A percentile compares a stretch with the other conserved stretches of the same genome.
phyloP scores from a whole-genome alignment of 805 yeast species.

The Kodamaea restingae region DNA sequence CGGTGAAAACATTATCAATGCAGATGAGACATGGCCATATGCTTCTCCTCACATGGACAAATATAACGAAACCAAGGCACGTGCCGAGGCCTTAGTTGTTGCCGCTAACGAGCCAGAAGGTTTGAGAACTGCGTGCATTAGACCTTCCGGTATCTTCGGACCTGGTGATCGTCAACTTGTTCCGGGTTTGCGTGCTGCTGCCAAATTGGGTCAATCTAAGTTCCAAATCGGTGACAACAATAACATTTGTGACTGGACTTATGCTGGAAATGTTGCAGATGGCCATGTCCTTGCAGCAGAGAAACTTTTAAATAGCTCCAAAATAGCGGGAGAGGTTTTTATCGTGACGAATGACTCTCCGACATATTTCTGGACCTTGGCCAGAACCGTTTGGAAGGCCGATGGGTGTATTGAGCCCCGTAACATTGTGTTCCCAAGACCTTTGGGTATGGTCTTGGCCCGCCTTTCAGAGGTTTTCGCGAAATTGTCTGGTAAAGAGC shows the following conservation, averaged over 20 bases:
- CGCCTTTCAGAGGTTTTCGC: slow-evolving; percentile 75
- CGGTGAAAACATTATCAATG: slow-evolving; percentile 89
- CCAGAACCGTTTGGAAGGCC: slow-evolving; percentile 95
- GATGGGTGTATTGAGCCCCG: slow-evolving; percentile 78
- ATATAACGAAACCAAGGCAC: slow-evolving; percentile 90
- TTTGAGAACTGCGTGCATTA: slow-evolving; percentile 74
- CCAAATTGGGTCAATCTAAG: slow-evolving; percentile 79
- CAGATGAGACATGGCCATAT: slow-evolving; percentile 91
- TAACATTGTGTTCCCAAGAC: slow-evolving; percentile 65
- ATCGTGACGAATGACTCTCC: slow-evolving; percentile 94
- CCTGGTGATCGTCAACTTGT: slow-evolving; percentile 97
- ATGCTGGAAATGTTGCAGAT: slow-evolving; percentile 97
- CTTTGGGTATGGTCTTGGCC: slow-evolving; percentile 78
- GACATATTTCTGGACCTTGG: slow-evolving; percentile 93
- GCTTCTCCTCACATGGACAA: slow-evolving; percentile 94
- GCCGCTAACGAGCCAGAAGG: slow-evolving; percentile 57
- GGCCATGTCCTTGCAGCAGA: slow-evolving; percentile 92
- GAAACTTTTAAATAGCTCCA: slow-evolving; percentile 50
- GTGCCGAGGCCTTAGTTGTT: slow-evolving; percentile 80
- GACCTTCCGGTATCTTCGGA: slow-evolving; percentile 98
- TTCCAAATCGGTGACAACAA: slow-evolving; percentile 94
- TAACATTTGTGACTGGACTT: slow-evolving; percentile 94
- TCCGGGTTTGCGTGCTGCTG: slow-evolving; percentile 84
- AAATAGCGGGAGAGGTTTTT: slow-evolving; percentile 81
- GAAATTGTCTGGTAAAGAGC: slow-evolving; percentile 70